Base-by-base conservation (phyloP, 2,329 filamentous ascomycete genomes). In the Colletotrichum spaethianum region DNA sequence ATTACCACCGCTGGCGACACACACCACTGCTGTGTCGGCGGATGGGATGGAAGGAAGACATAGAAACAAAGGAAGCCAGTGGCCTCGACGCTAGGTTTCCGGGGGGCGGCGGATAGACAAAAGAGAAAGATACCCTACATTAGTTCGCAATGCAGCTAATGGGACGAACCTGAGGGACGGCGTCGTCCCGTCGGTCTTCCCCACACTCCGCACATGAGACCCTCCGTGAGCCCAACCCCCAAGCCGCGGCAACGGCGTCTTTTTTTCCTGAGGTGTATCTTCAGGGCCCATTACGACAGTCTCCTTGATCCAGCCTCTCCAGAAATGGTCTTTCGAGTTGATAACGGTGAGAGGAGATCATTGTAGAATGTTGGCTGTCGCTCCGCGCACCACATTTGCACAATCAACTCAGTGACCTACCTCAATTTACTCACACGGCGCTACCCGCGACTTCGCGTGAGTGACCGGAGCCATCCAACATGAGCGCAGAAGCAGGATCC, bases 111-210 rank as follows among this genome's bases (percentile, higher is more conserved):
- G 65, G 59, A 64, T 64, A 42, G 60, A 60, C 53, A 61, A 68
- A 63, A 69, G 48, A 72, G 46, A 63, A 69, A 69, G 70, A 72
- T 72, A 72, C 70, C 70, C 66, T 72, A 64, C 53, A n/a, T 56
- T 46, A 59, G 44, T 42, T 72, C 70, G 59, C 65, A 64, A 53
- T 60, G 53, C 46, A 53, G 40, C 50, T 20, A 63, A 61, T 61
- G 65, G 52, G 65, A 72, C 59, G 70, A 72, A 72, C 70, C 12
- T 26, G 65, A 44, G 65, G 66, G 70, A 70, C 44, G 60, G 65
- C 46, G 66, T 52, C 66, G 66, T 55, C 46, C 53, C 28, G 23
- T 70, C 70, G 70, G 70, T 56, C 70, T 72, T 72, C 70, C 70
- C 70, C 70, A 72, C 70, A 69, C 66, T 63, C 53, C 65, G 70